phyloP scores from a whole-genome alignment of 768 basidiomycete species.

The Tylopilus cervinicoccineus region DNA sequence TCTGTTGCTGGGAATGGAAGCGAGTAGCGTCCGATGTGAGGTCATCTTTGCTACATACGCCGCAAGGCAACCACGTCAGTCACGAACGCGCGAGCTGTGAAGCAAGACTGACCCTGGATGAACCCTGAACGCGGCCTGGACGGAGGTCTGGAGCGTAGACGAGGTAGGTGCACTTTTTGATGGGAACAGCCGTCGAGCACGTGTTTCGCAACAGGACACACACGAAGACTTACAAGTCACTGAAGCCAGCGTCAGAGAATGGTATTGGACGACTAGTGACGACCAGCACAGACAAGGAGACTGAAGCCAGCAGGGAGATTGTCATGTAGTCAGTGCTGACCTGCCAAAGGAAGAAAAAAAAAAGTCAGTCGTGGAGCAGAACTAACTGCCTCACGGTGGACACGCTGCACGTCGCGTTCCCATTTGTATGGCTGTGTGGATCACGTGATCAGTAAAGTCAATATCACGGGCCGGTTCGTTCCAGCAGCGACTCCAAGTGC shows the following conservation, averaged over 20 bases:
- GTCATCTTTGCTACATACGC: slow-evolving; percentile 17
- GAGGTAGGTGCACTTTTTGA: slow-evolving; percentile 6
- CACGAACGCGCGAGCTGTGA: not conserved
- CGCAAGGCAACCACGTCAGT: slow-evolving; percentile 12
- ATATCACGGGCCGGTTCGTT: slow-evolving; percentile 2
- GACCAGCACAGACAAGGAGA: slow-evolving; percentile 42
- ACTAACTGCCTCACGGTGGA: slow-evolving; percentile 21
- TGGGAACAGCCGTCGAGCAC: slow-evolving; percentile 12
- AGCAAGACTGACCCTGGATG: slow-evolving; percentile 34
- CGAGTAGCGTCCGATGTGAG: slow-evolving; percentile 20
- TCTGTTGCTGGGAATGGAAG: slow-evolving; percentile 32
- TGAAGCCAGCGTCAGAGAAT: slow-evolving; percentile 18
- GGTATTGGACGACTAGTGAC: slow-evolving; percentile 40
- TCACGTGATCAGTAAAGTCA: slow-evolving; percentile 24
- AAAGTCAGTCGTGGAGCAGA: slow-evolving; percentile 11
- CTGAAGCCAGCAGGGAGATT: slow-evolving; percentile 35
- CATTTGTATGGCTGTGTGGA: slow-evolving; percentile 15
- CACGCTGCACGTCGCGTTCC: slow-evolving; percentile 21
- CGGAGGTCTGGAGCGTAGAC: slow-evolving; percentile 27
- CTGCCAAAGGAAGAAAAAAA: not conserved
- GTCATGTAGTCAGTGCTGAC: slow-evolving; percentile 28
- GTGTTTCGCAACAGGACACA: slow-evolving; percentile 7
- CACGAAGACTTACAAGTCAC: slow-evolving; percentile 27
- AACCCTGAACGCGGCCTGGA: slow-evolving; percentile 36
- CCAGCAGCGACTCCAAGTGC: not conserved